A percentile compares a stretch with the other conserved stretches of the same genome.
Conservation (phyloP, 140 eudicot species). For the Flaveria floridana region DNA sequence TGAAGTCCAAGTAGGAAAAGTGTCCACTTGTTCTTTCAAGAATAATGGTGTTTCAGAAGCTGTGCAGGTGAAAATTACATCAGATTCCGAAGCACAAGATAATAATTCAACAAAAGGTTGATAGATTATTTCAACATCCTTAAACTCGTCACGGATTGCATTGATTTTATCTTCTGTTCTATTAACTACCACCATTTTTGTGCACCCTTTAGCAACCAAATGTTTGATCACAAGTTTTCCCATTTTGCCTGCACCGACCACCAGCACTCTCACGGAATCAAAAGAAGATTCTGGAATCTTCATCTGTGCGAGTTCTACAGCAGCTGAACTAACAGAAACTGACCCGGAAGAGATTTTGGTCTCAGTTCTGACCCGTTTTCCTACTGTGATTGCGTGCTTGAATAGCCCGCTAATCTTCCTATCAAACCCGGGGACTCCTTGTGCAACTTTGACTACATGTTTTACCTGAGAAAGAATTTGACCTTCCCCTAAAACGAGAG, state of each 20-base stretch:
- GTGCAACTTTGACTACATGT: slow-evolving; percentile 68
- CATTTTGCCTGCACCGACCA: slow-evolving; percentile 95
- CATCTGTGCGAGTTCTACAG: slow-evolving; percentile 82
- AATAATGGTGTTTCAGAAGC: slow-evolving; percentile 72
- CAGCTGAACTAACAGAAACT: slow-evolving; percentile 85
- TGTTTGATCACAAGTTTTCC: slow-evolving; percentile 87
- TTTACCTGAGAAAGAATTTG: slow-evolving; percentile 89
- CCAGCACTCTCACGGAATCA: slow-evolving; percentile 53
- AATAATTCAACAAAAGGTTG: slow-evolving; percentile 50
- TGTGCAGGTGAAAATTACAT: slow-evolving; percentile 74
- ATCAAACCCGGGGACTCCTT: slow-evolving; percentile 72
- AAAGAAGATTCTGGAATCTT: slow-evolving; percentile 60
- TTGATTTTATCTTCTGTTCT: slow-evolving; percentile 71
- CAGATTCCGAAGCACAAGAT: slow-evolving; percentile 63
- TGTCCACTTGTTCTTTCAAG: slow-evolving; percentile 54
- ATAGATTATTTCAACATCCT: slow-evolving; percentile 58
- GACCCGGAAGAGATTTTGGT: slow-evolving; percentile 78
- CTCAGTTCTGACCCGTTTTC: slow-evolving; percentile 82
- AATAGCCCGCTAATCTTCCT: slow-evolving; percentile 74
- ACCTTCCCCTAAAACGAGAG: slow-evolving; percentile 84
- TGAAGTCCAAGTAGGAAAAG: slow-evolving; percentile 47
- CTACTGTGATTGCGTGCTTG: slow-evolving; percentile 76
- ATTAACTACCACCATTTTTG: slow-evolving; percentile 70
- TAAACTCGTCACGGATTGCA: slow-evolving; percentile 49
- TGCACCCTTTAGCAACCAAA: slow-evolving; percentile 82